phyloP scores from a whole-genome alignment of 371 early-diverging fungal species.

The Nematocida sp. region DNA sequence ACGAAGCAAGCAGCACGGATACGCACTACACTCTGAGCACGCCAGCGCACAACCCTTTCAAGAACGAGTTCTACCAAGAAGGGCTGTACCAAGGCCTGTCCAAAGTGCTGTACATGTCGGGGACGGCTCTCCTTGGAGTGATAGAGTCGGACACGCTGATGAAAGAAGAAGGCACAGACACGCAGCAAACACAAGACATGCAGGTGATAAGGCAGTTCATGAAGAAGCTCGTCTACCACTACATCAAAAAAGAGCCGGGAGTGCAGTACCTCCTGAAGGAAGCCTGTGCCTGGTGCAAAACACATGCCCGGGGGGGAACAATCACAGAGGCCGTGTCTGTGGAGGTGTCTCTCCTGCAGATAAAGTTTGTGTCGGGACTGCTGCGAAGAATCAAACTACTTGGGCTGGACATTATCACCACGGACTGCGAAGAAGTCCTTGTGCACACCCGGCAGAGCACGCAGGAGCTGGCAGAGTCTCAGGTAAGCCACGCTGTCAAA shows the following conservation, averaged over 20 bases:
- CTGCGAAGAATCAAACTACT: conserved; percentile 12
- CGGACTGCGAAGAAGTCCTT: conserved; percentile 18
- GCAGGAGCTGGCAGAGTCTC: neutral
- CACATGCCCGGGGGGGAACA: neutral
- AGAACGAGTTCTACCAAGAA: conserved; percentile 38
- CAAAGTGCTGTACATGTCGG: conserved; percentile 3
- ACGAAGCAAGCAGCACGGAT: neutral
- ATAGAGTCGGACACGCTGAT: conserved; percentile 39
- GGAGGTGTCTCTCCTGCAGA: conserved; percentile 1
- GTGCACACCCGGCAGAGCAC: conserved; percentile 13
- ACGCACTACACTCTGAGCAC: conserved; percentile 11
- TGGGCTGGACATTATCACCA: neutral
- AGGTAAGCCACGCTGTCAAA: neutral
- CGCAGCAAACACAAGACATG: conserved; percentile 16
- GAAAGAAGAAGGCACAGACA: conserved; percentile 12
- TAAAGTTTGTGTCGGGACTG: conserved; percentile 31
- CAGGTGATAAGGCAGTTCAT: neutral
- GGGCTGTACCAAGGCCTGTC: conserved; percentile 38
- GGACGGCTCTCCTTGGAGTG: conserved; percentile 11
- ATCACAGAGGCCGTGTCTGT: neutral
- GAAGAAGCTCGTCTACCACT: conserved; percentile 15
- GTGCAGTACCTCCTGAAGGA: neutral
- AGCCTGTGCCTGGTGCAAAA: neutral
- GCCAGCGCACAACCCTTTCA: conserved; percentile 9
- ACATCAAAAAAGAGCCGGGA: conserved; percentile 1